Evolutionary conservation across 208 protist species (phyloP), one percentile per base, ranked within the genome.

Genomic region (Trichomonas gallinae): DNA sequence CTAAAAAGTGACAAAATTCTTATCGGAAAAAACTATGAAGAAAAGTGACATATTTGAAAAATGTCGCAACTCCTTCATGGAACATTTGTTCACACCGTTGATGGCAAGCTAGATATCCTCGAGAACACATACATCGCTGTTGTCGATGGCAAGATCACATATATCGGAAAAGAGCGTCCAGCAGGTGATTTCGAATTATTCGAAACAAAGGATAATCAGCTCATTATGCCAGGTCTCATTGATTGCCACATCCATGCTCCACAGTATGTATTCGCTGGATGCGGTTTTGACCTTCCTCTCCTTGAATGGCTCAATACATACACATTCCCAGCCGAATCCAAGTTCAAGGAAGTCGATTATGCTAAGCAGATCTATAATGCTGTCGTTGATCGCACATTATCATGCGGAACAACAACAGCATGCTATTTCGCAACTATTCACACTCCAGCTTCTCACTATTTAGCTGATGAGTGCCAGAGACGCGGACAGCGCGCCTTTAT

Each of bases 381-480:
- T 51, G 96, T 89, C 26, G 85, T 96, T 45, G 10, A 15, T 11
- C 21, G 58, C n/a, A n/a, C 44, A 42, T 96, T 99, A 72, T 96
- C 97, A 23, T 98, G 98, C 96, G 98, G 99, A 40, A 99, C 98
- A 26, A 99, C 99, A 34, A 99, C 98, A 8, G 98, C 97, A 13
- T 97, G 97, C 13, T 99, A 99, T 97, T 99, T 98, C 96, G 98
- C 97, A 15, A 98, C 98, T 2, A 98, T 99, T 48, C 98, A 99
- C 96, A 89, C 98, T 1, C 97, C 98, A 31, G 96, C 98, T 21
- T 98, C 97, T 82, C 87, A 98, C 46, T 81, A 98, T n/a, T 97
- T 99, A 3, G 98, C 98, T 6, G 97, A 98, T 17, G 97, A 97
- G 72, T 96, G 96, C 1, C 34, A 49, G 0, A 0, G 51, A n/a